Percentiles rank a stretch among this genome's conserved stretches.
phyloP scores from a whole-genome alignment of 1,139 yeast species.

The Yamadazyma spencermartinsiae region DNA sequence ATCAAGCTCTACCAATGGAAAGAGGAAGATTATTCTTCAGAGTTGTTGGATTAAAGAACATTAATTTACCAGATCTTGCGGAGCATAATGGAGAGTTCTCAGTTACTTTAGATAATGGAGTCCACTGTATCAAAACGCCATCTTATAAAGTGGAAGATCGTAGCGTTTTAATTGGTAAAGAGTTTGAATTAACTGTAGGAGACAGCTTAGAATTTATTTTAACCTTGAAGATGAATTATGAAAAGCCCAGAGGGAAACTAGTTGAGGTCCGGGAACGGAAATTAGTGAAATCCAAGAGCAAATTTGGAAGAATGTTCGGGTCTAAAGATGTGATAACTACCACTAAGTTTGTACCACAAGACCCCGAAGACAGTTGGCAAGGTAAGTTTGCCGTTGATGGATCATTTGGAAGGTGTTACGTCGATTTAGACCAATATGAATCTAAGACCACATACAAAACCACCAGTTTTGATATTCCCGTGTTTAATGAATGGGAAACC shows the following conservation, averaged over 20 bases:
- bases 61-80: slow-evolving; percentile 57
- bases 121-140: slow-evolving; percentile 80
- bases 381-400: slow-evolving; percentile 76
- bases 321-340: slow-evolving; percentile 50
- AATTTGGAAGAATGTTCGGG: slow-evolving; percentile 49
- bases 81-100: slow-evolving; percentile 64
- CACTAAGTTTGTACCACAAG: slow-evolving; percentile 56
- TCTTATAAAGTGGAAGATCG: slow-evolving; percentile 46
- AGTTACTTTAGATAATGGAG: slow-evolving; percentile 83
- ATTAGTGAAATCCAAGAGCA: slow-evolving; percentile 46
- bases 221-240: slow-evolving; percentile 69
- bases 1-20: slow-evolving; percentile 39
- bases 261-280: slow-evolving; percentile 60
- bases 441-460: slow-evolving; percentile 54
- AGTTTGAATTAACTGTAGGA: slow-evolving; percentile 78
- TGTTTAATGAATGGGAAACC: slow-evolving; percentile 83
- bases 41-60: slow-evolving; percentile 57
- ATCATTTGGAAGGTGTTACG: slow-evolving; percentile 76
- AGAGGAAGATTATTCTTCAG: slow-evolving; percentile 74
- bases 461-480: slow-evolving; percentile 53
- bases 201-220: slow-evolving; percentile 66
- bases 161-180: slow-evolving; percentile 62
- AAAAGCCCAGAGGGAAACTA: slow-evolving; percentile 52
- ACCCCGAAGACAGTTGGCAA: slow-evolving; percentile 56
- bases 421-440: slow-evolving; percentile 63